Percentiles rank a stretch among this genome's conserved stretches.
Conservation (phyloP, 768 basidiomycete genomes). For the Phlebiopsis gigantea region DNA sequence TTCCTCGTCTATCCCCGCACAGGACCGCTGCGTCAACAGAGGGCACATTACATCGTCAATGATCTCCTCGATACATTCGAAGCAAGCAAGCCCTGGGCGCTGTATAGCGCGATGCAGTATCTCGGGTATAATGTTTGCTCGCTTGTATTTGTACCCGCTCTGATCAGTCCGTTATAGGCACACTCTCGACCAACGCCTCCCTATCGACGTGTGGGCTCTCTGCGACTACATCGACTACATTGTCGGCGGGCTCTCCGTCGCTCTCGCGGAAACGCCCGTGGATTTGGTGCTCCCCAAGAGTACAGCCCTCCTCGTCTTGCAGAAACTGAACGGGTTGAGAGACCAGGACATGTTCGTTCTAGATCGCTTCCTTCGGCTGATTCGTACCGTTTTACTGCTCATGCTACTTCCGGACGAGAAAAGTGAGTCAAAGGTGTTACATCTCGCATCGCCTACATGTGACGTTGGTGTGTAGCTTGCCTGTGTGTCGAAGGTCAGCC, state of each 20-base stretch:
- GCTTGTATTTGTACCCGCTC: neutral
- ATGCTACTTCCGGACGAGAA: neutral
- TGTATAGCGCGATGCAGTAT: neutral
- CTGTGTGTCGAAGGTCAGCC: neutral
- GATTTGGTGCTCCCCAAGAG: neutral
- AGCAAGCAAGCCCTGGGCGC: neutral
- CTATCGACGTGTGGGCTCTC: neutral
- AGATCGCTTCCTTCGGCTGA: neutral
- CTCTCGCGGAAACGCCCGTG: too few species aligned
- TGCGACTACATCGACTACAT: conserved; percentile 2
- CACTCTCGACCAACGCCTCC: neutral
- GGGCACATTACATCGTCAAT: neutral
- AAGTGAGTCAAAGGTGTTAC: neutral
- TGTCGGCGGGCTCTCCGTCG: neutral
- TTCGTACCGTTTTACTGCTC: neutral
- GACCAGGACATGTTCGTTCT: neutral
- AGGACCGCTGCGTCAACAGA: neutral
- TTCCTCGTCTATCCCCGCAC: neutral
- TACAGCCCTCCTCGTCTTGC: neutral
- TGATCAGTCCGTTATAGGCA: neutral
- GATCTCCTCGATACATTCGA: neutral
- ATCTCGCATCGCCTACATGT: neutral
- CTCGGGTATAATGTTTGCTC: neutral
- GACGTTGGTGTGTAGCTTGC: neutral
- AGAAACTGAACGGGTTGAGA: neutral